A percentile compares a stretch with the other conserved stretches of the same genome.
These are phyloP conservation scores for Fusarium acutatum DNA, from an alignment of 2,329 filamentous ascomycete genomes.

Conservation along the genomic window DNA sequence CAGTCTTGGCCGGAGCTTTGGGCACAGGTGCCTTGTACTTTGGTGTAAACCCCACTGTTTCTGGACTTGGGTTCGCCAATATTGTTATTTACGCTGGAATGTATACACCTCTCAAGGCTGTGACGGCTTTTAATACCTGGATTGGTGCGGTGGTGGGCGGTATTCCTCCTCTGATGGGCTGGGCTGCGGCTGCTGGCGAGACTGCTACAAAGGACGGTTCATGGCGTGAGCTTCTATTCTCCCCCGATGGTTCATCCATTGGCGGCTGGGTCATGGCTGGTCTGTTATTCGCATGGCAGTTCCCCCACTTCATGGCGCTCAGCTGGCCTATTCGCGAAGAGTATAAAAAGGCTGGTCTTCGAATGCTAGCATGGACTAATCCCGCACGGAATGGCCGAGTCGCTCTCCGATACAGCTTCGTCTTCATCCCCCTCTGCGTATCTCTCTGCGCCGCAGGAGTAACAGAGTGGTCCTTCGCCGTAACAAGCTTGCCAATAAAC, in stretches of 20 bases:
- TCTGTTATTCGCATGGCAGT: slow-evolving; percentile 94
- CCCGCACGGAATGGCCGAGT: slow-evolving; percentile 86
- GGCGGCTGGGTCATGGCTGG: slow-evolving; percentile 91
- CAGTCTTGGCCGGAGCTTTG: slow-evolving; percentile 72
- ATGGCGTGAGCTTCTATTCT: slow-evolving; percentile 81
- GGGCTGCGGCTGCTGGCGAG: slow-evolving; percentile 93
- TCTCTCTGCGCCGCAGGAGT: slow-evolving; percentile 81
- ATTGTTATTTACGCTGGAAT: slow-evolving; percentile 89
- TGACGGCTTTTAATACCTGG: slow-evolving; percentile 93
- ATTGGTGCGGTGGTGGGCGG: slow-evolving; percentile 90
- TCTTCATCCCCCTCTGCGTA: slow-evolving; percentile 87
- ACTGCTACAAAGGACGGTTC: slow-evolving; percentile 78
- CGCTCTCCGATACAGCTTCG: slow-evolving; percentile 83
- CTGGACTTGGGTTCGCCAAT: slow-evolving; percentile 84
- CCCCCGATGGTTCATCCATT: slow-evolving; percentile 64
- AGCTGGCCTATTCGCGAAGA: slow-evolving; percentile 90
- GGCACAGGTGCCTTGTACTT: slow-evolving; percentile 82
- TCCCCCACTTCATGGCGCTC: slow-evolving; percentile 96
- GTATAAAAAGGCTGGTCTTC: slow-evolving; percentile 76
- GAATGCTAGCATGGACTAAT: slow-evolving; percentile 87
- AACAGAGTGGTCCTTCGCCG: slow-evolving; percentile 86
- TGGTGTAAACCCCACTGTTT: slow-evolving; percentile 93
- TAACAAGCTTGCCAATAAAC: slow-evolving; percentile 84
- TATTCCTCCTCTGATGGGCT: slow-evolving; percentile 97
- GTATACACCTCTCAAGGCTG: slow-evolving; percentile 91